Conservation (phyloP, 1,284 basidiomycete genomes). For the Marasmius tenuissimus region DNA sequence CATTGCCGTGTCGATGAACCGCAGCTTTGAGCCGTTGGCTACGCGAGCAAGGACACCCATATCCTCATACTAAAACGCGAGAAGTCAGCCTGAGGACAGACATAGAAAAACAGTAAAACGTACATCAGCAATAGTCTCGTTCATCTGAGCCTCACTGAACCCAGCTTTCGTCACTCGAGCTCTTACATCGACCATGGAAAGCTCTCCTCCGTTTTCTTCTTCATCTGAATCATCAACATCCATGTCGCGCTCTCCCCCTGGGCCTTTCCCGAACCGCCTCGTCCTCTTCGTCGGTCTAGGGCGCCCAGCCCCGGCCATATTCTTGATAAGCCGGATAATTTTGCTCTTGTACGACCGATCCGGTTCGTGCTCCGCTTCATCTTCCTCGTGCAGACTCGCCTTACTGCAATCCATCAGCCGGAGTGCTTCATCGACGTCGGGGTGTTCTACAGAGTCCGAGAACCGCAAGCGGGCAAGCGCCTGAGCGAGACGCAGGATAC, state of each 20-base stretch:
- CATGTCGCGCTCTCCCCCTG: slow-evolving; percentile 66
- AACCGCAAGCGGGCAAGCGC: slow-evolving; percentile 92
- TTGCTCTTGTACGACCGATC: slow-evolving; percentile 81
- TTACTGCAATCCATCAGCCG: slow-evolving; percentile 97
- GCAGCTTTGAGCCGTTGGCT: slow-evolving; percentile 76
- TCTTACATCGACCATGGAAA: slow-evolving; percentile 83
- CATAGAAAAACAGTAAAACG: slow-evolving; percentile 26
- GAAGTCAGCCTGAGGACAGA: neutral
- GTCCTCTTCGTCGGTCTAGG: slow-evolving; percentile 34
- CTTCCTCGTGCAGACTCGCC: slow-evolving; percentile 82
- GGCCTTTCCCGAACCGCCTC: slow-evolving; percentile 63
- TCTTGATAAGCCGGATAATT: slow-evolving; percentile 89
- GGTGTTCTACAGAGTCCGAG: slow-evolving; percentile 75
- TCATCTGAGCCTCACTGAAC: slow-evolving; percentile 88
- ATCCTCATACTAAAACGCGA: slow-evolving; percentile 69
- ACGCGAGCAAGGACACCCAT: slow-evolving; percentile 76
- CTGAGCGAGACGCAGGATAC: slow-evolving; percentile 92
- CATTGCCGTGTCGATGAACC: slow-evolving; percentile 38
- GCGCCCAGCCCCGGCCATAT: slow-evolving; percentile 61
- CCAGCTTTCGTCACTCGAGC: slow-evolving; percentile 82
- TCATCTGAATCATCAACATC: slow-evolving; percentile 64
- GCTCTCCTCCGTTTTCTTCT: slow-evolving; percentile 51
- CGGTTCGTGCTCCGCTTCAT: slow-evolving; percentile 63
- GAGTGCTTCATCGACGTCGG: slow-evolving; percentile 96
- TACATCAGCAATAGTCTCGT: slow-evolving; percentile 80